These are phyloP conservation scores for Paracoccidioides brasiliensis DNA, from an alignment of 2,329 filamentous ascomycete species.

Conservation along the genomic window DNA sequence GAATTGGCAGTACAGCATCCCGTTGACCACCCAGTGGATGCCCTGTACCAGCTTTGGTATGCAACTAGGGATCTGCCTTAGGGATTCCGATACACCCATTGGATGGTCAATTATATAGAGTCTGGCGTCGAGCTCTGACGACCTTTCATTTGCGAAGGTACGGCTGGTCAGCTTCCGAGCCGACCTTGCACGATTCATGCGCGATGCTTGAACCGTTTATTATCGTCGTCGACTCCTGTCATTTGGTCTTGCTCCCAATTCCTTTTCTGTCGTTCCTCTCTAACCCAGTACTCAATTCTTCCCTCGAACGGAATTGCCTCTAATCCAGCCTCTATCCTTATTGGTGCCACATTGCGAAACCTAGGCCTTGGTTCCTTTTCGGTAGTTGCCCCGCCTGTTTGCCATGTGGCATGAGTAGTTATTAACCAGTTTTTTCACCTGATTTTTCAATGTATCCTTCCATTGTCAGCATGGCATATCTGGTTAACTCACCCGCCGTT, in stretches of 20 bases:
- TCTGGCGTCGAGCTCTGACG: background rate
- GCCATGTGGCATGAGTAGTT: constrained; percentile 8
- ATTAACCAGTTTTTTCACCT: background rate
- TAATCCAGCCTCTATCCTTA: background rate
- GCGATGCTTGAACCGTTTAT: constrained; percentile 1
- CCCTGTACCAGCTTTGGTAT: background rate
- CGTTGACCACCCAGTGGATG: background rate
- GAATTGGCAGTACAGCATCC: constrained; percentile 1
- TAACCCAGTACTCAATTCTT: background rate
- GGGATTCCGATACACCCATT: background rate
- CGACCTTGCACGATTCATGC: constrained; percentile 3
- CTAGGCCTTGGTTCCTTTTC: background rate
- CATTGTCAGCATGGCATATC: constrained; percentile 3
- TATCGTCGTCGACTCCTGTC: background rate
- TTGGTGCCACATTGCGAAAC: constrained; percentile 11
- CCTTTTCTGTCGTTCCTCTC: constrained; percentile 6
- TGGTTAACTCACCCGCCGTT: constrained; percentile 5
- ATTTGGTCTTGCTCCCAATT: background rate
- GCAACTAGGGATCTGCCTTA: background rate
- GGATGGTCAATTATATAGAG: background rate
- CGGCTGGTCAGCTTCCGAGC: background rate
- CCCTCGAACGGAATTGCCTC: background rate
- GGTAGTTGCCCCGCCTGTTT: constrained; percentile 8
- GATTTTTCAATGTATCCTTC: background rate
- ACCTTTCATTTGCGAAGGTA: constrained; percentile 1